Base-by-base conservation (phyloP, 148 eudicot genomes). In the Suaeda aralocaspica region DNA sequence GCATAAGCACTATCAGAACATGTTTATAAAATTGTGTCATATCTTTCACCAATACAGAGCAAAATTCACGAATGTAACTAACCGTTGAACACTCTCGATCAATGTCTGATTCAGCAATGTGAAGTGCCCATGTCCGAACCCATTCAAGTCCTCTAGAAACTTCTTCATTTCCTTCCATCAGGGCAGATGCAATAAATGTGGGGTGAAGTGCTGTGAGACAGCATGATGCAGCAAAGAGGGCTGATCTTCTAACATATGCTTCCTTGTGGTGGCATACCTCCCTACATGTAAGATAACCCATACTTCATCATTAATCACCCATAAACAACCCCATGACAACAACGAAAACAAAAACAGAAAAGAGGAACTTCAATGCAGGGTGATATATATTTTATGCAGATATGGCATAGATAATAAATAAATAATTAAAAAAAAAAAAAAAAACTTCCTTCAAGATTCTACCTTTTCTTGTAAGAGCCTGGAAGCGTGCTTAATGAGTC, bases 21-120 rank as follows among this genome's bases (percentile, higher is more conserved):
- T 4, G 60, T 36, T 33, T 15, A 44, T 26, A 10, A 59, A 21
- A 6, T 56, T 5, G 24, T 16, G 1, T 13, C 18, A n/a, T 57
- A 9, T 30, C 9, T 5, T 42, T 42, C 4, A 66, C 66, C 11
- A 14, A 34, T 0, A 28, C 51, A 41, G 52, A n/a, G 7, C 18
- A 21, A 60, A n/a, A 22, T 45, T 19, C 8, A 36, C 4, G 4
- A 3, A 36, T 56, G n/a, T 42, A 19, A 72, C 88, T 84, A 80
- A 93, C 98, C 82, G 83, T 77, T 79, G 84, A 89, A 73, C 98
- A 93, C 57, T 93, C 96, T 78, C 78, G 82, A 74, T 93, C 98
- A 21, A 84, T 78, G 81, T 93, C 98, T 52, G 96, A 84, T 72
- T 93, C 92, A 52, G 89, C 84, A 51, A 91, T 79, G 61, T 84